Evolutionary conservation across 225 moss, liverwort and hornwort genomes (phyloP).

Genomic region (Neckera pumila): DNA sequence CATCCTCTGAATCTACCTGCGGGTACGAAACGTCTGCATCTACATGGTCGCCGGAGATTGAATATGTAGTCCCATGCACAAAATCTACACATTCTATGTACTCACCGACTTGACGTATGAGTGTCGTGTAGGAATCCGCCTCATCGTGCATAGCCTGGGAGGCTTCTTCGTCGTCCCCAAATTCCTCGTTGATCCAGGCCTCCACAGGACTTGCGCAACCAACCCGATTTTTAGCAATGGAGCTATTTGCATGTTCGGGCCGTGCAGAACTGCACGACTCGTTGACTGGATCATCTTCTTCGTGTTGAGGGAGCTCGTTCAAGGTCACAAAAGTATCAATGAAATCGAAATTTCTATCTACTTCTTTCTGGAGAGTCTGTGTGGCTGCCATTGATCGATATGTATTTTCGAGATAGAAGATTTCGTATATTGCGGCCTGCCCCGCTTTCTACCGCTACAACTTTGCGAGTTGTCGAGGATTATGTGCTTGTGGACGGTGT

Average conservation of each 20-base stretch:
- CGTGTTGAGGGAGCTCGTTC: background rate
- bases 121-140: background rate
- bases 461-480: background rate
- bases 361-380: background rate
- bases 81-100: background rate
- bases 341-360: background rate
- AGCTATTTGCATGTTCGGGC: background rate
- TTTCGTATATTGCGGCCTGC: background rate
- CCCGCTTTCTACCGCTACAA: background rate
- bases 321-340: no score
- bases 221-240: background rate
- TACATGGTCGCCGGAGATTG: no score
- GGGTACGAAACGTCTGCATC: no score
- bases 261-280: background rate
- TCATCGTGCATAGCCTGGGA: background rate
- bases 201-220: background rate
- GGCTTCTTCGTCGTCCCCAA: background rate
- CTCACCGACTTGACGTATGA: background rate
- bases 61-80: no score
- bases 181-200: slow-evolving; percentile 3
- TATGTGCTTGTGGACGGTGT: no score
- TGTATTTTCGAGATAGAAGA: background rate
- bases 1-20: no score
- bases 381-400: background rate
- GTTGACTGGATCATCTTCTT: background rate